Base-by-base conservation (phyloP, 1,284 basidiomycete genomes). In the Ganoderma sinense region DNA sequence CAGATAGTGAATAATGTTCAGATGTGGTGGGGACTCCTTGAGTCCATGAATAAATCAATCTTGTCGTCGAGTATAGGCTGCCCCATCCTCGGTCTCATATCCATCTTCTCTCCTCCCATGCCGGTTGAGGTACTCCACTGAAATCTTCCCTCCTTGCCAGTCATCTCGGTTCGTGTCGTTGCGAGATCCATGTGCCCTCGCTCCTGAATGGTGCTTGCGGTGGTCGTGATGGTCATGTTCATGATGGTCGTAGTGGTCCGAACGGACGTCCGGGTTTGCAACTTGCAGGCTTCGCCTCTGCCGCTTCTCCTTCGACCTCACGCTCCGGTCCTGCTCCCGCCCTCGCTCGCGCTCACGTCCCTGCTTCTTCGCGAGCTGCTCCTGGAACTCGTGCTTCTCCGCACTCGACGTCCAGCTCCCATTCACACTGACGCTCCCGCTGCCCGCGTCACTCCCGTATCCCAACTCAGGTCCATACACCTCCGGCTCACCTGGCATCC, bases 341-440 rank as follows among this genome's bases (percentile, higher is more conserved):
- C 64, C 71, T 31, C 67, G 60, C 41, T 65, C 64, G 10, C 65
- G 62, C 18, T 59, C 41, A 16, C 62, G 56, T 33, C 40, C 40
- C 29, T 31, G 66, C 36, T 51, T 53, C 26, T 56, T 53, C 23
- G 39, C 59, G 40, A 23, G 29, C 40, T 56, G 39, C 61, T 43
- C 36, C 23, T 43, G 56, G 33, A 41, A 6, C 43, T 64, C 45
- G 33, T 67, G 69, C 72, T 73, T 71, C 66, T 74, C 71, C 45
- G 33, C 68, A 43, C 64, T 65, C 48, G 75, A 75, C 51, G 70
- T 55, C 75, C 75, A 76, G 68, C 71, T 72, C 29, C 75, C 72
- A 43, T 68, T 66, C 23, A 48, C 71, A 43, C 72, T 73, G 16
- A 71, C 69, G 68, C 72, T 76, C 39, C 69, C 74, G 55, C 72